Base-by-base conservation (phyloP, 2,329 filamentous ascomycete genomes). In the Penicillium sp. region DNA sequence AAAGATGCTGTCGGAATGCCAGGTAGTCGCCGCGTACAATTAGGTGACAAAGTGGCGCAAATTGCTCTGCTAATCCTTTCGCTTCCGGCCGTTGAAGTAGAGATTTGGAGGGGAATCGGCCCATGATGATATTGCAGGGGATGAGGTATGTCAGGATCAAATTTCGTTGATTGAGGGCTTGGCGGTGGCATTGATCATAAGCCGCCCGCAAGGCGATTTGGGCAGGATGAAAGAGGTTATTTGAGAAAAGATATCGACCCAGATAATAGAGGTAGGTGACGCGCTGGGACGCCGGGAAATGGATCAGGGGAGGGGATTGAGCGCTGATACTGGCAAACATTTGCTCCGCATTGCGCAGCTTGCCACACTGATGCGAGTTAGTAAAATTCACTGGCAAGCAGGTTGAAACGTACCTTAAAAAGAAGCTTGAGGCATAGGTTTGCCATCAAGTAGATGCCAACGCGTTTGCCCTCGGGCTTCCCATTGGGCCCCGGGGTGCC, bases 181-280 rank as follows among this genome's bases (percentile, higher is more conserved):
- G 73, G n/a, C 72, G 69, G 60, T 86, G 84, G 63, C 90, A 90
- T 73, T 96, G 88, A 50, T 87, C 78, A 74, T 96, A 97, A 3
- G 93, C 91, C 26, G 87, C 82, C 68, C 96, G 85, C 7, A 97
- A 79, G 35, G 89, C 91, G 49, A 86, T 79, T 52, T 88, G 85
- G 0, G 93, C 91, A 26, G 90, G 87, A 60, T 85, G 86, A 74
- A 91, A 96, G 70, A 96, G 88, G 64, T 87, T 89, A 72, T 91
- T 93, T 61, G 90, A 87, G 72, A 96, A 91, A 69, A 93, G 87
- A 76, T 93, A 97, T 57, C 92, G 88, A 19, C 93, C 93, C 6
- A 98, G 87, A 71, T 96, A 96, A 78, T 96, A 97, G 14, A 98
- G 87, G 67, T 93, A 98, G 3, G 92, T 96, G 50, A 96, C 91